A percentile compares a stretch with the other conserved stretches of the same genome.
Conservation (phyloP, 805 yeast genomes). For the Metschnikowia arizonensis region DNA sequence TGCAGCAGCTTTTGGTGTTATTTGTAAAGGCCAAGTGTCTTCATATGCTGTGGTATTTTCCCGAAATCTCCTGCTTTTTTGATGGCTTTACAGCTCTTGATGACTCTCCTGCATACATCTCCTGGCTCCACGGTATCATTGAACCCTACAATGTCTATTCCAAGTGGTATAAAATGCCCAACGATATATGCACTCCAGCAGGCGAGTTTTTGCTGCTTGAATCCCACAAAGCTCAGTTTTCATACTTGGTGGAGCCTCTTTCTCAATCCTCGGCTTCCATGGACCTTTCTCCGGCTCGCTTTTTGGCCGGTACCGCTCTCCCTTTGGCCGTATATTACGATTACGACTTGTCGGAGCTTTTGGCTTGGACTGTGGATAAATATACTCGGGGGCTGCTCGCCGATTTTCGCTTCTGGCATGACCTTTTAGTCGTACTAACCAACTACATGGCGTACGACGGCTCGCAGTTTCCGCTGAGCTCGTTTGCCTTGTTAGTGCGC, state of each 20-base stretch:
- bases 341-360: conserved; percentile 24
- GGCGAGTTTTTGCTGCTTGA: conserved; percentile 14
- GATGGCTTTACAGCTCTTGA: conserved; percentile 17
- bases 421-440: conserved; percentile 7
- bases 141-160: conserved; percentile 30
- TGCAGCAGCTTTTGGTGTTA: conserved; percentile 1
- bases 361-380: conserved; percentile 22
- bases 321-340: conserved; percentile 24
- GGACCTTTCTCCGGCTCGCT: conserved; percentile 16
- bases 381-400: neutral
- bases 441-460: conserved; percentile 4
- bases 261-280: conserved; percentile 8
- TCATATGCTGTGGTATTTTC: conserved; percentile 13
- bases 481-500: conserved; percentile 5
- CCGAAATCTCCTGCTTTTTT: conserved; percentile 14
- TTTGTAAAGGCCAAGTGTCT: conserved; percentile 16
- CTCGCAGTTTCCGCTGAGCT: neutral
- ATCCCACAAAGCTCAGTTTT: conserved; percentile 18
- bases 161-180: conserved; percentile 22
- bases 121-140: conserved; percentile 29
- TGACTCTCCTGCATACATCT: conserved; percentile 16
- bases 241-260: conserved; percentile 24
- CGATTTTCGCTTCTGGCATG: conserved; percentile 16
- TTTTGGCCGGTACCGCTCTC: conserved; percentile 22
- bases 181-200: conserved; percentile 4